Conservation (phyloP, 768 basidiomycete species). For the Hericium alpestre region DNA sequence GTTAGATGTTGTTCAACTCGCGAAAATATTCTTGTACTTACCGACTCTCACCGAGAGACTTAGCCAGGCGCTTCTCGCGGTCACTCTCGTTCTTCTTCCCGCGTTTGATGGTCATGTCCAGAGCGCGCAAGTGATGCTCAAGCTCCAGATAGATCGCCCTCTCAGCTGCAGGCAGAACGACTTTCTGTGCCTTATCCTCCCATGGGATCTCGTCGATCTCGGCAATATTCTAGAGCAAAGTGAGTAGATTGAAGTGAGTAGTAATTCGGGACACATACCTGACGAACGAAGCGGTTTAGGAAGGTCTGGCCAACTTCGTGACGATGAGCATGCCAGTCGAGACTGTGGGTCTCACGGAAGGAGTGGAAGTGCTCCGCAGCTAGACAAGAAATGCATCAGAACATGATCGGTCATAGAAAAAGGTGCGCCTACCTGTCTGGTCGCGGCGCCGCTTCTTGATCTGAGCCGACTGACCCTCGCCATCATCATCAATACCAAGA, state of each 20-base stretch:
- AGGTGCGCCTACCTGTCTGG: constrained; percentile 54
- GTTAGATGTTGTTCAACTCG: neutral
- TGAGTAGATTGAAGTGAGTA: neutral
- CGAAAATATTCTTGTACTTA: constrained; percentile 5
- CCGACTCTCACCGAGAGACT: constrained; percentile 81
- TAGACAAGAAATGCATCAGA: constrained; percentile 20
- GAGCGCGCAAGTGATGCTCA: constrained; percentile 82
- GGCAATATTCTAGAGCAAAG: constrained; percentile 63
- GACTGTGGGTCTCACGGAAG: constrained; percentile 86
- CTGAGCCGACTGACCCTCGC: constrained; percentile 63
- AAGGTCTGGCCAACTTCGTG: constrained; percentile 75
- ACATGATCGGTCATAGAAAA: neutral
- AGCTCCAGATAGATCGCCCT: constrained; percentile 91
- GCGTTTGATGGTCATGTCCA: constrained; percentile 70
- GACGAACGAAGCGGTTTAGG: constrained; percentile 73
- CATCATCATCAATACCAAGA: constrained; percentile 83
- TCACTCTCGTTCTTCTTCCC: constrained; percentile 69
- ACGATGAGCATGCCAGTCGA: constrained; percentile 88
- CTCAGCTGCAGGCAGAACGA: constrained; percentile 83
- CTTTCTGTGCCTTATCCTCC: constrained; percentile 46
- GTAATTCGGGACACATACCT: constrained; percentile 36
- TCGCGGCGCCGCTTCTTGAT: constrained; percentile 76
- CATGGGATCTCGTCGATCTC: constrained; percentile 95
- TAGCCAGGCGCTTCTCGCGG: constrained; percentile 76
- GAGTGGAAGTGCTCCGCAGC: constrained; percentile 92